Conservation (phyloP, 345 rosid genomes). For the Dovyalis caffra region DNA sequence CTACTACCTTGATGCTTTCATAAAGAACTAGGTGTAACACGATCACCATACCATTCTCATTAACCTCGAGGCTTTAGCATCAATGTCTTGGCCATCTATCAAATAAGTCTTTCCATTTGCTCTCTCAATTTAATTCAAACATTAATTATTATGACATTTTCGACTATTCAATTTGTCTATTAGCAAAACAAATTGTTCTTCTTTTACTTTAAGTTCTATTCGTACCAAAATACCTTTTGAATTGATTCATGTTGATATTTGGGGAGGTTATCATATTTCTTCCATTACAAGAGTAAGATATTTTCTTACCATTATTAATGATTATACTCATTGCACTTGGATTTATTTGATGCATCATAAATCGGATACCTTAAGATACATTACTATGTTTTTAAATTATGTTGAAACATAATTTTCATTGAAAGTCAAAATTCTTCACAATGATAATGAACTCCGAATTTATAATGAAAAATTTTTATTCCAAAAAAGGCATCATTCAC, state of each 20-base stretch:
- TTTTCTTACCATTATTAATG: constrained; percentile 5
- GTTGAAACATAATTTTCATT: not conserved
- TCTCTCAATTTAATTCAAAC: not conserved
- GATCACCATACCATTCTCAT: not conserved
- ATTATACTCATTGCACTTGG: not conserved
- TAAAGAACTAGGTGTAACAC: not conserved
- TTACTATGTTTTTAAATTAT: no score
- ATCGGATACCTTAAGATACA: not conserved
- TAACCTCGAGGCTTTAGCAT: not conserved
- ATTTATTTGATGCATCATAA: not conserved
- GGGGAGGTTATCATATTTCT: not conserved
- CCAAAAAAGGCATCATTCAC: not conserved
- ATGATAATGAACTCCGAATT: not conserved
- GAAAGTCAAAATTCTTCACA: not conserved
- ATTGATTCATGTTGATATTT: constrained; percentile 13
- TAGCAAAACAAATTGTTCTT: not conserved
- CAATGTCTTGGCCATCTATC: not conserved
- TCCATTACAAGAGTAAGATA: not conserved
- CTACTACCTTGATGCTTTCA: not conserved
- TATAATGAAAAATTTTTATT: not conserved
- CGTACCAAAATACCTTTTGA: not conserved
- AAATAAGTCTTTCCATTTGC: not conserved
- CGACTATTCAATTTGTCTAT: not conserved
- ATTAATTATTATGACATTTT: not conserved
- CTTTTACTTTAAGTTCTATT: not conserved